Evolutionary conservation across 805 yeast species (phyloP).

Genomic region (Lipomyces oligophaga): DNA sequence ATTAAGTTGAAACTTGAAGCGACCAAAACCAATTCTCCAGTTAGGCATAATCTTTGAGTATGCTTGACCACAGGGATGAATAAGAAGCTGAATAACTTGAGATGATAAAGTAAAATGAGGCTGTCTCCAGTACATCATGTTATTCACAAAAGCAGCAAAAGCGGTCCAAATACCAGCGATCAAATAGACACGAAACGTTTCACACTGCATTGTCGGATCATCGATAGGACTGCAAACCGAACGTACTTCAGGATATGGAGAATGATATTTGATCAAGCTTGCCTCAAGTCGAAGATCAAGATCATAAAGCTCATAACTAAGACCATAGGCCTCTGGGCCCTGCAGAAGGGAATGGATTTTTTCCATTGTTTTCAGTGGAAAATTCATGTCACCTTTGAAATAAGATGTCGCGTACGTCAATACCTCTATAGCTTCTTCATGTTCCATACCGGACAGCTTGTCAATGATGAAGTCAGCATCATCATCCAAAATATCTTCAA

Average conservation of each 20-base stretch:
- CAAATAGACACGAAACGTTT: slow-evolving; percentile 52
- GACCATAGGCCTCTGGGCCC: slow-evolving; percentile 28
- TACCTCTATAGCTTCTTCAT: slow-evolving; percentile 40
- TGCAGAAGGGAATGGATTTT: slow-evolving; percentile 35
- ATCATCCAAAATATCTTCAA: slow-evolving; percentile 13
- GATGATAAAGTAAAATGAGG: slow-evolving; percentile 57
- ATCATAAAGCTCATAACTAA: slow-evolving; percentile 26
- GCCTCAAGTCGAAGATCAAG: slow-evolving; percentile 34
- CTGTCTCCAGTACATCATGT: slow-evolving; percentile 52
- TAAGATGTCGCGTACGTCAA: slow-evolving; percentile 40
- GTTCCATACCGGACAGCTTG: slow-evolving; percentile 39
- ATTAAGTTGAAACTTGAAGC: slow-evolving; percentile 44
- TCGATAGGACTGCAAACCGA: slow-evolving; percentile 42
- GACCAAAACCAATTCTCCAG: slow-evolving; percentile 26
- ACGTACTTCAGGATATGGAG: slow-evolving; percentile 67
- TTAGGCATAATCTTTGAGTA: slow-evolving; percentile 5
- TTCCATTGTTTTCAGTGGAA: slow-evolving; percentile 40
- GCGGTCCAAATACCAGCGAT: slow-evolving; percentile 50
- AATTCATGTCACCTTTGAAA: slow-evolving; percentile 46
- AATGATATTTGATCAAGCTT: slow-evolving; percentile 39
- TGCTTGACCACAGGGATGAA: slow-evolving; percentile 55
- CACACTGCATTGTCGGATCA: slow-evolving; percentile 33
- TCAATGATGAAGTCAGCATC: slow-evolving; percentile 41
- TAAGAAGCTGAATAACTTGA: slow-evolving; percentile 59
- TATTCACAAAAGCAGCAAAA: slow-evolving; percentile 56